Evolutionary conservation across 176 grass and related monocot genomes (phyloP).

Genomic region (Carex pumila): DNA sequence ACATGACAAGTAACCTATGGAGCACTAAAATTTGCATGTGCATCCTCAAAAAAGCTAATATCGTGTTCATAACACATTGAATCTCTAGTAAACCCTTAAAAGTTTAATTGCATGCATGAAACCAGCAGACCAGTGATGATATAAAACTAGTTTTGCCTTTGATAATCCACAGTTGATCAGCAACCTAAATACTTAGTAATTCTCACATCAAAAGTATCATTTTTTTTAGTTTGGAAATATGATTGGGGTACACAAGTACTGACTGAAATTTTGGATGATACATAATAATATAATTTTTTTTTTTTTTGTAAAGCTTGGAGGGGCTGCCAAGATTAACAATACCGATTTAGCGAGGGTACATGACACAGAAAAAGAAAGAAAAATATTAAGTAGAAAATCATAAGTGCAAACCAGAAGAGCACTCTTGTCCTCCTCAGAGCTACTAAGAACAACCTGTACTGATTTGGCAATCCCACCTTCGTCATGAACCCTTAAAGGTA

Average conservation of each 20-base stretch:
- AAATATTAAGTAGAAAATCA: conserved; percentile 5
- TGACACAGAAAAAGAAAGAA: neutral
- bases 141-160: neutral
- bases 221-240: neutral
- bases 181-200: neutral
- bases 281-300: neutral
- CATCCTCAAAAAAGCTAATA: neutral
- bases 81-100: neutral
- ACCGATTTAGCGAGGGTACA: neutral
- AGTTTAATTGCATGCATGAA: conserved; percentile 4
- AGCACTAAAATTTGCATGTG: neutral
- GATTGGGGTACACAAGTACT: neutral
- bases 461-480: conserved; percentile 41
- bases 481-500: conserved; percentile 56
- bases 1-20: neutral
- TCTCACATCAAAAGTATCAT: neutral
- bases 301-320: too few relatives aligned
- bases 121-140: neutral
- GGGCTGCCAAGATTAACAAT: neutral
- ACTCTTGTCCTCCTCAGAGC: conserved; percentile 80
- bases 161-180: neutral
- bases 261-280: neutral
- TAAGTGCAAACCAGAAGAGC: conserved; percentile 67
- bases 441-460: conserved; percentile 64
- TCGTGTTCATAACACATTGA: neutral